Evolutionary conservation across 2,329 filamentous ascomycete genomes (phyloP).

Genomic region (Cordyceps cateniannulata): DNA sequence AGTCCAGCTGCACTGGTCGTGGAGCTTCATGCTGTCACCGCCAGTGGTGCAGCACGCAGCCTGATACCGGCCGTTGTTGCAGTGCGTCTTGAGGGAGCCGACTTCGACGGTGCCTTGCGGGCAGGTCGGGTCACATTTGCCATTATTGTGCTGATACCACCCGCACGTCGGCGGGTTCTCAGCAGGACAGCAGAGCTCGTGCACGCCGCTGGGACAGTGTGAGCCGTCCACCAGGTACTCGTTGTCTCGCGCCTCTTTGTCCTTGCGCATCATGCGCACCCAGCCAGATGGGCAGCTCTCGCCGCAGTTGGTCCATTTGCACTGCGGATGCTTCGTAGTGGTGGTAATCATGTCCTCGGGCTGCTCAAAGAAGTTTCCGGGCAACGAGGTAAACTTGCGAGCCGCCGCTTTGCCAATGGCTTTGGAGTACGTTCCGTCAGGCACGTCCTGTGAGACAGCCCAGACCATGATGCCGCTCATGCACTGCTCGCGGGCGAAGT

Average conservation of each 20-base stretch:
- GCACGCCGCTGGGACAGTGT: background rate
- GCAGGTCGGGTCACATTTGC: background rate
- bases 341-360: background rate
- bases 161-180: background rate
- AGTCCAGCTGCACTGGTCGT: constrained; percentile 29
- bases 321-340: background rate
- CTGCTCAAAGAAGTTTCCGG: too few relatives aligned
- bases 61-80: constrained; percentile 2
- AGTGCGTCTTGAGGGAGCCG: background rate
- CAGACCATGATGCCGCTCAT: constrained; percentile 21
- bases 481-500: constrained; percentile 21
- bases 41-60: constrained; percentile 1
- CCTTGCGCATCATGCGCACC: background rate
- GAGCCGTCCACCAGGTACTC: background rate
- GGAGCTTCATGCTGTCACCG: background rate
- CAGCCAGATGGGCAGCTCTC: background rate
- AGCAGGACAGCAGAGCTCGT: background rate
- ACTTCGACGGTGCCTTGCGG: background rate
- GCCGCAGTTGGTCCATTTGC: background rate
- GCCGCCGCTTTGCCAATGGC: too few relatives aligned
- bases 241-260: background rate
- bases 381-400: too few relatives aligned
- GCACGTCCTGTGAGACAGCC: constrained; percentile 14
- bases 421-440: too few relatives aligned
- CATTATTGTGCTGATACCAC: background rate